Conservation (phyloP, 169 alveolate species). For the Eimeria tenella region DNA sequence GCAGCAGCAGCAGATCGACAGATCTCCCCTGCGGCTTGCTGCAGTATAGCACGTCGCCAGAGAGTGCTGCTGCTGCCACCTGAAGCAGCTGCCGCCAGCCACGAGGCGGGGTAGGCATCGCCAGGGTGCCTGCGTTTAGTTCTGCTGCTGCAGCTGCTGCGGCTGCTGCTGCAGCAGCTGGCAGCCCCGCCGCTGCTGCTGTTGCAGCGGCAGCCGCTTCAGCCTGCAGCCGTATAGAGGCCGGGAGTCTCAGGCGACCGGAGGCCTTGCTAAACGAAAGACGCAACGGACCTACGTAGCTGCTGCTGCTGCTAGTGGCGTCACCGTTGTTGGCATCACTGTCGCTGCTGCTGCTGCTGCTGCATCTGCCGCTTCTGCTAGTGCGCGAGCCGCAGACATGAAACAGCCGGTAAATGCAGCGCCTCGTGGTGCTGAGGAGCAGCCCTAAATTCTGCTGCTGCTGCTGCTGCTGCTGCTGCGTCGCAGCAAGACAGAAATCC, state of each 20-base stretch:
- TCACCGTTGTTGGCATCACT: neutral
- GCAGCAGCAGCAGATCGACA: conserved; percentile 4
- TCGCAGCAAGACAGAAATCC: neutral
- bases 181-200: too few species aligned
- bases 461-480: conserved; percentile 42
- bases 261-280: neutral
- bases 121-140: conserved; percentile 1
- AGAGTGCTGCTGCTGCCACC: conserved; percentile 30
- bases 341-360: conserved; percentile 42
- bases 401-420: conserved; percentile 4
- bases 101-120: neutral
- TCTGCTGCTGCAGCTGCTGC: conserved; percentile 48
- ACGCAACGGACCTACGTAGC: neutral
- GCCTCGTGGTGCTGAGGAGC: conserved; percentile 25
- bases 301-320: conserved; percentile 8
- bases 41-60: neutral
- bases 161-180: conserved; percentile 8
- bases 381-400: conserved; percentile 18
- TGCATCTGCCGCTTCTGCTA: neutral
- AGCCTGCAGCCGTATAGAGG: neutral
- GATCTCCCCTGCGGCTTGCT: neutral
- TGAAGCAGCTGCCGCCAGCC: conserved; percentile 45
- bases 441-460: neutral
- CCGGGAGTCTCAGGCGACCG: conserved; percentile 22
- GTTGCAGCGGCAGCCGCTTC: neutral